These are phyloP conservation scores for Aureobasidium pullulans DNA, from an alignment of 2,329 filamentous ascomycete species.

Conservation along the genomic window DNA sequence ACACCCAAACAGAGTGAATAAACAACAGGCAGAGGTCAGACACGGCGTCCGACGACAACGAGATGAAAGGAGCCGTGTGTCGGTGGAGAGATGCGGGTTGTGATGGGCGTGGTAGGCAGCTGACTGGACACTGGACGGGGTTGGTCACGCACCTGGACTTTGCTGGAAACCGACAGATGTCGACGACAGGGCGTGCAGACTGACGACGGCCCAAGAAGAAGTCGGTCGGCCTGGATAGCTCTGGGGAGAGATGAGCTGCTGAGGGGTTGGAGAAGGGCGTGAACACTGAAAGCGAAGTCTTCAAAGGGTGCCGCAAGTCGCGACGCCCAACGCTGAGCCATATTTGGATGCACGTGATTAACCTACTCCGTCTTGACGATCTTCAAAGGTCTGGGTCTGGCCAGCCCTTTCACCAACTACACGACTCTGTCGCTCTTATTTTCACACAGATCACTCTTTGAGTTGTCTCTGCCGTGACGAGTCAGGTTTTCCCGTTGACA, in stretches of 20 bases:
- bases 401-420: no score
- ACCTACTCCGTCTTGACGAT: no score
- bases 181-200: not conserved
- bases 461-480: not conserved
- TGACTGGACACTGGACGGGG: not conserved
- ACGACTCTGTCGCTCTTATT: no score
- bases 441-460: no score
- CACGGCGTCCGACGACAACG: not conserved
- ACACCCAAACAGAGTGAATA: not conserved
- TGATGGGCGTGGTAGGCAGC: constrained; percentile 8
- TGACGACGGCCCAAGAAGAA: constrained; percentile 3
- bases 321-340: not conserved
- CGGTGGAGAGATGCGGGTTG: not conserved
- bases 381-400: no score
- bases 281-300: not conserved
- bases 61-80: not conserved
- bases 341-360: not conserved
- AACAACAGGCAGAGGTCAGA: constrained; percentile 1
- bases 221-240: constrained; percentile 7
- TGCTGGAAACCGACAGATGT: not conserved
- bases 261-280: not conserved
- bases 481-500: not conserved
- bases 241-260: not conserved
- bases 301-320: not conserved
- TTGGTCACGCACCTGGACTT: constrained; percentile 10